Base-by-base conservation (phyloP, 768 basidiomycete species). In the Suillus subluteus region DNA sequence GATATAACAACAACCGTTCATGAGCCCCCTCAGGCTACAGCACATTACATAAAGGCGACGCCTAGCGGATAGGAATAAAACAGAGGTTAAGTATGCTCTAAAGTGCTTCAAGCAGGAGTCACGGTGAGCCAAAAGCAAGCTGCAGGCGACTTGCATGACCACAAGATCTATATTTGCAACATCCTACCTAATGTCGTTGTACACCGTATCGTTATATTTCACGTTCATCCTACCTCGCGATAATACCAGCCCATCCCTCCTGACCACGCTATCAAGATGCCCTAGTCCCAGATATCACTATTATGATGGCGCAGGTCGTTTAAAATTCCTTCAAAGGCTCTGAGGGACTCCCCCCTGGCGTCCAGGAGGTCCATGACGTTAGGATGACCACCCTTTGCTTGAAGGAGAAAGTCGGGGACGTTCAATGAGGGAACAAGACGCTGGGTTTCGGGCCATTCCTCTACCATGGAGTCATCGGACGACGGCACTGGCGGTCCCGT, bases 231-330 rank as follows among this genome's bases (percentile, higher is more conserved):
- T 3, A n/a, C 44, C 21, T 11, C 44, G 21, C 8, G 7, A n/a
- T n/a, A 11, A n/a, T 11, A n/a, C 9, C 9, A n/a, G 4, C 21
- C 21, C 4, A n/a, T 46, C 21, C 9, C 21, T 46, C 44, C 44
- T 48, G 46, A 21, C 7, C n/a, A 23, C 4, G 9, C 23, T 2
- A 50, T 56, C 32, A 11, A 12, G 2, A n/a, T 37, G 18, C 5
- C 32, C 21, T 58, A 58, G 21, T n/a, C 12, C 63, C 64, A 54
- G 2, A 55, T 66, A 68, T 55, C 59, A 32, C 48, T 50, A 9
- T 54, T 55, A 16, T 63, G 13, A 21, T 15, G 5, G 6, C 63
- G 63, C 16, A 63, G 37, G 21, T 63, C 63, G 0, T 23, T 9
- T 21, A 63, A 23, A 18, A 63, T 55, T 3, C 11, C 9, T 40